Base-by-base conservation (phyloP, 2,329 filamentous ascomycete species). In the Penicillium sp. region DNA sequence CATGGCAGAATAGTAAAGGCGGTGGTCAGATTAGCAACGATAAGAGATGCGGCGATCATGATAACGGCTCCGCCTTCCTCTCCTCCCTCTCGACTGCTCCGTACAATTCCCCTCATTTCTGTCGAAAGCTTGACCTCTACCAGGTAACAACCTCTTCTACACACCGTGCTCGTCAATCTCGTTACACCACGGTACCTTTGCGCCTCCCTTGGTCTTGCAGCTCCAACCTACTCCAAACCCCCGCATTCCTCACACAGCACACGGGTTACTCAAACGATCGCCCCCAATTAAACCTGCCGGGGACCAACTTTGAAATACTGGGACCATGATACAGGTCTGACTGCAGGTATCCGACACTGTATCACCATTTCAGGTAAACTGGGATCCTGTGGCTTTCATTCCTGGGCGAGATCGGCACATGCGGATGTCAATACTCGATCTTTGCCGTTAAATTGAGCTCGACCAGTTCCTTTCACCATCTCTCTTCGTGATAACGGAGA, bases 191-290 rank as follows among this genome's bases (percentile, higher is more conserved):
- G 10, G 18, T 47, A 14, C 32, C 14, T 34, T 44, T 40, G n/a
- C 32, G 11, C 34, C 16, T 45, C 42, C 11, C 21, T 21, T 40
- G n/a, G 34, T 27, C 38, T 50, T 29, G 14, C 16, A 45, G 52
- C 47, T 54, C 47, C 52, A 18, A 50, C 22, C 52, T 54, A 53
- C 50, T 49, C 52, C 52, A 50, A 40, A 54, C 47, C 52, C 52
- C 52, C 52, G 52, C 52, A 54, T 21, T 53, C 44, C 44, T 49
- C 32, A 24, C 31, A 52, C 43, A 43, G 36, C 29, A 53, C 31
- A 48, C 34, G 32, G 18, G 47, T 45, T 45, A 50, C 52, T 36
- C 40, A 42, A 32, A 34, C 21, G 50, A 36, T 43, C 27, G 36
- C 32, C 16, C 24, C 22, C 42, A 38, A 22, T 31, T 47, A n/a